Evolutionary conservation across 129 eudicot species (phyloP).

Genomic region (Kitagawia praeruptora): DNA sequence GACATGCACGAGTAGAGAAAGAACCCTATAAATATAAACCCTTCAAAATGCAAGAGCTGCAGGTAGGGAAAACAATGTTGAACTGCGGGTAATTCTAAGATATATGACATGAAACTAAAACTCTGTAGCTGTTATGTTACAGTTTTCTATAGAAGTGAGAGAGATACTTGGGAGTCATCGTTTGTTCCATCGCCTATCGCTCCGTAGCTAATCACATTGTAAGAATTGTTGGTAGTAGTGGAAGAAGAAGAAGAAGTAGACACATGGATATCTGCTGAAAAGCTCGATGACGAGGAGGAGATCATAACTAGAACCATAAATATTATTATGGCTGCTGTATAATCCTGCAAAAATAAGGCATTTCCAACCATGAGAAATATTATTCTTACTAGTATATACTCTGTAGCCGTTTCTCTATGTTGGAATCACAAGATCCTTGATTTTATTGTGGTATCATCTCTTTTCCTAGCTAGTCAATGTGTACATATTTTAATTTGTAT

Average conservation of each 20-base stretch:
- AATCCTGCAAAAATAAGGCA: background rate
- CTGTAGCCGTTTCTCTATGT: background rate
- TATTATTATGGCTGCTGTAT: background rate
- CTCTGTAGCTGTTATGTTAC: too few relatives aligned
- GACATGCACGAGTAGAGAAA: background rate
- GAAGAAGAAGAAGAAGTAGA: background rate
- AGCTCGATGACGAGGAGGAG: background rate
- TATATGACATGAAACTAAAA: too few relatives aligned
- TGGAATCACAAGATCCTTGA: background rate
- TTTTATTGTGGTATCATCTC: too few relatives aligned
- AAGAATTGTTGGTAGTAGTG: conserved; percentile 17
- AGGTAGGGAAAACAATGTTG: background rate
- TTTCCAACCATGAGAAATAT: background rate
- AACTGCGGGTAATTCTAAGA: background rate
- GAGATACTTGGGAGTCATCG: conserved; percentile 45
- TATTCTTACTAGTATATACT: background rate
- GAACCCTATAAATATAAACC: background rate
- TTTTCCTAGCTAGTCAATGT: background rate
- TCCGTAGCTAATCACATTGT: conserved; percentile 44
- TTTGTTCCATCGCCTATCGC: conserved; percentile 55
- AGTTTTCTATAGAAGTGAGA: background rate
- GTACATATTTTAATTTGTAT: too few relatives aligned
- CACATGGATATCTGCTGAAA: background rate
- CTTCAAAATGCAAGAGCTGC: background rate
- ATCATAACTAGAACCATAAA: conserved; percentile 14